Percentiles rank a stretch among this genome's conserved stretches.
These are phyloP conservation scores for Auricularia cornea DNA, from an alignment of 768 basidiomycete species.

Conservation along the genomic window DNA sequence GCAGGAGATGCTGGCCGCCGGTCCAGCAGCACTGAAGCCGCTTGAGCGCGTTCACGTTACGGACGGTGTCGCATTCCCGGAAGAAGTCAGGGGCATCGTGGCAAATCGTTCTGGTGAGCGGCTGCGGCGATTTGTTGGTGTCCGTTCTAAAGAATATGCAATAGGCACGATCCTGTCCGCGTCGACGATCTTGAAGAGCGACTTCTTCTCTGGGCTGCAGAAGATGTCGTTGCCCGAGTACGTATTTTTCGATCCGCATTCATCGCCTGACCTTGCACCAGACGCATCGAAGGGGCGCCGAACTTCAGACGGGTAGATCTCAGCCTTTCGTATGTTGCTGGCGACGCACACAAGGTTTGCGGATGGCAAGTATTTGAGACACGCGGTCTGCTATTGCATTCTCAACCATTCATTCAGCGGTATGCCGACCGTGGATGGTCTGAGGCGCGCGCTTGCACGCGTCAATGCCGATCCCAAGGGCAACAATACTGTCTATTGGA, in stretches of 20 bases:
- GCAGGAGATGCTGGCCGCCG: constrained; percentile 78
- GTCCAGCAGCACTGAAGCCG: constrained; percentile 70
- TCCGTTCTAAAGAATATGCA: neutral
- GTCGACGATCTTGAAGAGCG: constrained; percentile 89
- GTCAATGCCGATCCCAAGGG: constrained; percentile 81
- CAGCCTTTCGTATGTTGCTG: constrained; percentile 31
- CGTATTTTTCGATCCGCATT: constrained; percentile 20
- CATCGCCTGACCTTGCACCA: constrained; percentile 2
- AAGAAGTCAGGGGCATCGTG: constrained; percentile 85
- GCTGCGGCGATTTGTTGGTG: neutral
- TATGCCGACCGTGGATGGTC: constrained; percentile 89
- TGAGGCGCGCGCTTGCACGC: constrained; percentile 67
- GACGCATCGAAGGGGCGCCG: constrained; percentile 84
- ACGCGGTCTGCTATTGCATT: neutral
- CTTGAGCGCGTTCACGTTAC: constrained; percentile 61
- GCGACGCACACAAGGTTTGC: constrained; percentile 57
- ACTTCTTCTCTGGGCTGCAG: constrained; percentile 89
- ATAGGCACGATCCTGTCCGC: constrained; percentile 71
- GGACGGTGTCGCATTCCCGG: constrained; percentile 71
- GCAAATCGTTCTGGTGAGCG: constrained; percentile 53
- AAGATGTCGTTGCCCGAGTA: constrained; percentile 95
- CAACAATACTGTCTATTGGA: constrained; percentile 75
- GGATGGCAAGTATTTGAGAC: constrained; percentile 48
- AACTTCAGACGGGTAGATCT: constrained; percentile 85
- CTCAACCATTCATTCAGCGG: constrained; percentile 46